These are phyloP conservation scores for Claviceps fusiformis DNA, from an alignment of 2,329 filamentous ascomycete genomes.

Conservation along the genomic window DNA sequence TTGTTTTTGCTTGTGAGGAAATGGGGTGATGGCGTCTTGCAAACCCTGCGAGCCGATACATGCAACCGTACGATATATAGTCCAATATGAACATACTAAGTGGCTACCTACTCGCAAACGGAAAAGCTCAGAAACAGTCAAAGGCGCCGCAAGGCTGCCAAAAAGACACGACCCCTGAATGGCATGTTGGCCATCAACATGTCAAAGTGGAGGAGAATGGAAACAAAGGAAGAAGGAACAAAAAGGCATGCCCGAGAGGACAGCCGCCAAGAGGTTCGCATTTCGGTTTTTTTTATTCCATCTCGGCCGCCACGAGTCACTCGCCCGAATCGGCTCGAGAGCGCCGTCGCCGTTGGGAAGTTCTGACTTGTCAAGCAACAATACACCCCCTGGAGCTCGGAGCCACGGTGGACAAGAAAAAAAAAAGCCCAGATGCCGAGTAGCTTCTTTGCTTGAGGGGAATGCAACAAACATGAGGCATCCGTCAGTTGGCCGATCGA, in stretches of 20 bases:
- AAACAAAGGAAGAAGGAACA: neutral
- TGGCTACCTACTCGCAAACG: no score
- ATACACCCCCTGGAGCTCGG: neutral
- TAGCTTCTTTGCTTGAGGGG: no score
- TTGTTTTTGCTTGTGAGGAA: neutral
- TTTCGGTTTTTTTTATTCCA: neutral
- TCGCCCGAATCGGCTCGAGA: neutral
- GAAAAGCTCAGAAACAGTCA: neutral
- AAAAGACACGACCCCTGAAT: neutral
- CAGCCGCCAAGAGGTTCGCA: neutral
- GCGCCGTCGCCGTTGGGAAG: neutral
- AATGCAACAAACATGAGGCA: no score
- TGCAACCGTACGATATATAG: neutral
- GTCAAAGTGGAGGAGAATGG: neutral
- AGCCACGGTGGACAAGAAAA: neutral
- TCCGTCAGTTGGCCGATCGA: no score
- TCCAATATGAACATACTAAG: no score
- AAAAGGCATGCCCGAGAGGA: neutral
- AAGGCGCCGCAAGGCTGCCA: neutral
- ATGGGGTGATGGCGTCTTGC: neutral
- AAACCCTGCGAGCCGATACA: neutral
- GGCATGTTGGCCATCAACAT: neutral
- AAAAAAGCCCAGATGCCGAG: no score
- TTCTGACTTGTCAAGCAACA: neutral
- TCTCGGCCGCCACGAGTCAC: neutral